Percentiles rank a stretch among this genome's conserved stretches.
Evolutionary conservation across 441 rosid species (phyloP).

Genomic region (Raphanus hybrid): DNA sequence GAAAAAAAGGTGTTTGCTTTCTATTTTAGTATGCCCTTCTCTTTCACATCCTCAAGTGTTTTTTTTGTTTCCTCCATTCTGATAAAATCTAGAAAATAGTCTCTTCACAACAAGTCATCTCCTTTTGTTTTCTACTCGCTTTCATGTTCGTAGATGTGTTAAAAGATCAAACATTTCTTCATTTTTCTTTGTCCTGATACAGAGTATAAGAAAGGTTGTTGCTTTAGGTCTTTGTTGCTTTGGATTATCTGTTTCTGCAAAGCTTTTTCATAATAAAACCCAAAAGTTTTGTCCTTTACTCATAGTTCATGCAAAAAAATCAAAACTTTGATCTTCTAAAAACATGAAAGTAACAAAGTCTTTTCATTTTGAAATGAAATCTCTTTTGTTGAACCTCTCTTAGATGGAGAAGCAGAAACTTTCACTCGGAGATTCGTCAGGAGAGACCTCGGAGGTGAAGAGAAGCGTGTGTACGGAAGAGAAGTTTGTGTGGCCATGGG

Average conservation of each 20-base stretch:
- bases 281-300: background rate
- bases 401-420: constrained; percentile 26
- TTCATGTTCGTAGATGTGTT: background rate
- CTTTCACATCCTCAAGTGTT: background rate
- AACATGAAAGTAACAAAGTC: background rate
- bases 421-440: background rate
- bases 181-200: background rate
- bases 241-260: background rate
- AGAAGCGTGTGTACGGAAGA: background rate
- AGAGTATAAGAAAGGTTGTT: background rate
- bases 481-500: constrained; percentile 40
- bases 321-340: background rate
- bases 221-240: background rate
- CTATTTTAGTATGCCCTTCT: background rate
- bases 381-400: background rate
- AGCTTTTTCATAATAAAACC: too few relatives aligned
- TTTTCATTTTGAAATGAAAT: background rate
- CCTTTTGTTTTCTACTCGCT: constrained; percentile 10
- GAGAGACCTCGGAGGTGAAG: background rate
- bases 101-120: background rate
- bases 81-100: background rate
- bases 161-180: constrained; percentile 3
- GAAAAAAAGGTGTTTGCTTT: background rate
- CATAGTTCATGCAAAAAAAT: background rate
- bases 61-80: background rate